Evolutionary conservation across 352 stramenopile genomes (phyloP).

Genomic region (Phytopythium vexans): DNA sequence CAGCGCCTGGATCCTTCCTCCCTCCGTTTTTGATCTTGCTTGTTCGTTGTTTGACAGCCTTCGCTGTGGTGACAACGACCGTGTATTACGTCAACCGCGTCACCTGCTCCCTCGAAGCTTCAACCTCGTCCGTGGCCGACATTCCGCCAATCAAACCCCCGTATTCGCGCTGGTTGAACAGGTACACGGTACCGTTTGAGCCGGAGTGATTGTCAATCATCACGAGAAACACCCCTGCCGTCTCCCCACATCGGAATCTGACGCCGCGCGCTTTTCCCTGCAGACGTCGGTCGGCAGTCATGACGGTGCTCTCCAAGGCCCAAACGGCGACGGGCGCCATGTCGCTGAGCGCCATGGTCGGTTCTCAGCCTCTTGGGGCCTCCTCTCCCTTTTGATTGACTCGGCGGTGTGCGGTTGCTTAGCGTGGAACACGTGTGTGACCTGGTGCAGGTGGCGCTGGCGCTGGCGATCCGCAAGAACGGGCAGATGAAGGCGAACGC

Average conservation of each 20-base stretch:
- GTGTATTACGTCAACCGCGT: no score
- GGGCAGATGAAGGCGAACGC: constrained; percentile 51
- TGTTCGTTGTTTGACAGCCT: no score
- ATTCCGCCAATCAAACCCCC: no score
- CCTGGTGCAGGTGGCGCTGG: constrained; percentile 37
- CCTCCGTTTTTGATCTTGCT: no score
- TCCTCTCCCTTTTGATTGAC: constrained; percentile 7
- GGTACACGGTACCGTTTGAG: constrained; percentile 7
- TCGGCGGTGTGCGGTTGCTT: constrained; percentile 1
- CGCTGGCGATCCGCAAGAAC: constrained; percentile 63
- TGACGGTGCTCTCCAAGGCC: constrained; percentile 64
- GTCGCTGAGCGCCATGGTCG: constrained; percentile 44
- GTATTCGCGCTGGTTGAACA: neutral
- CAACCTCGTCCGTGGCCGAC: no score
- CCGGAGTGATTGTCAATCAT: neutral
- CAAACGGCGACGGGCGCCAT: constrained; percentile 31
- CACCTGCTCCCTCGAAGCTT: no score
- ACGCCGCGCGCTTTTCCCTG: neutral
- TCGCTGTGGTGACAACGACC: no score
- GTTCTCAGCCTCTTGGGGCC: neutral
- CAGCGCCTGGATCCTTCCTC: no score
- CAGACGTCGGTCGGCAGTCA: constrained; percentile 5
- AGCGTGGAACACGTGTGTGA: neutral
- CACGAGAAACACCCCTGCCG: neutral
- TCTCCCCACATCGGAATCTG: constrained; percentile 21